Base-by-base conservation (phyloP, 371 early-diverging fungal species). In the Choanephora cucurbitarum region DNA sequence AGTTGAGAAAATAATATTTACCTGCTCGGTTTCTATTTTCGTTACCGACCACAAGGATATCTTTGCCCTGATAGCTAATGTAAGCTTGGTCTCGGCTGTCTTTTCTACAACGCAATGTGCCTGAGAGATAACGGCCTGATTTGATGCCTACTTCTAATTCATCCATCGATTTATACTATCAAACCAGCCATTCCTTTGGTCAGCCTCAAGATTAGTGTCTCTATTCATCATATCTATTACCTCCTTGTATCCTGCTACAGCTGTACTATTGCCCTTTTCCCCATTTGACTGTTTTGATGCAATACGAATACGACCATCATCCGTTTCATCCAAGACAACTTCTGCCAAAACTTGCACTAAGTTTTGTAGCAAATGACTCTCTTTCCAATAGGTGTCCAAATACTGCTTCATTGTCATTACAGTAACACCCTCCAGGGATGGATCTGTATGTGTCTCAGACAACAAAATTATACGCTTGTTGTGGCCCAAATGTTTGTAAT, bases 11-110 rank as follows among this genome's bases (percentile, higher is more conserved):
- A n/a, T n/a, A n/a, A n/a, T n/a, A n/a, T 23, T 55, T 69, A 76
- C 80, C 80, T 56, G 88, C 91, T 9, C 96, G 83, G 64, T 96
- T 96, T 22, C 83, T 73, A 53, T 79, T 69, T 28, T 88, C 89
- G 17, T 85, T 82, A 14, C 91, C 92, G 1, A 77, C 63, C 51
- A 90, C 79, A 17, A 85, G 66, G 42, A 90, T 84, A 44, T 82
- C 83, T 5, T 78, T 77, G 28, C 69, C 73, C 21, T 55, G 45
- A 28, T 73, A 69, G 19, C 65, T 79, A 7, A 90, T 75, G 49
- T 83, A 79, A 5, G 85, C 88, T 55, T 80, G 79, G 24, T 86
- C 75, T 24, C 82, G 72, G 34, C 68, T 69, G 31, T 75, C 79
- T 21, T 74, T 60, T 32, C 77, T 73, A 28, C 79, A 81, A 6